Conservation (phyloP, 768 basidiomycete genomes). For the Russula lepida region DNA sequence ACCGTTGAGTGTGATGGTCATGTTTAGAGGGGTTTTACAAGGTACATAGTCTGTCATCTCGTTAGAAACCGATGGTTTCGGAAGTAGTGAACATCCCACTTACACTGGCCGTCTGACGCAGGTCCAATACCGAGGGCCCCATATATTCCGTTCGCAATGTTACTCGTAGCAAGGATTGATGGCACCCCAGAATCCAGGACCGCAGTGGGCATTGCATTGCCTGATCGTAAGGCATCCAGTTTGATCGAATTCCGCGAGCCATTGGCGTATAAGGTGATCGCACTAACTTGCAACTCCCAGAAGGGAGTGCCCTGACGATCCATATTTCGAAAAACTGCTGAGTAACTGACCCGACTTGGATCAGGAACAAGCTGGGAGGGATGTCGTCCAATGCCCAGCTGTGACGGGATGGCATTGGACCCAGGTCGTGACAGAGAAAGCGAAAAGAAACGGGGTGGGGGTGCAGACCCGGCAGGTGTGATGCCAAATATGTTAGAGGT, state of each 20-base stretch:
- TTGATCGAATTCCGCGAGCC: slow-evolving; percentile 34
- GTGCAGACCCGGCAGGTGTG: slow-evolving; percentile 43
- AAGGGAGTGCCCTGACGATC: slow-evolving; percentile 35
- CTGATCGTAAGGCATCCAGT: slow-evolving; percentile 35
- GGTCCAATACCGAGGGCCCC: slow-evolving; percentile 61
- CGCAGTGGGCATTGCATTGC: slow-evolving; percentile 44
- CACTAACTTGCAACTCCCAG: slow-evolving; percentile 55
- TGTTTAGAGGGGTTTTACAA: slow-evolving; percentile 61
- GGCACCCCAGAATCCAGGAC: slow-evolving; percentile 71
- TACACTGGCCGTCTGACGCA: slow-evolving; percentile 54
- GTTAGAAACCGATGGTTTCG: slow-evolving; percentile 9
- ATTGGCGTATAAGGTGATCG: slow-evolving; percentile 52
- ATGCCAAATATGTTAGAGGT: slow-evolving; percentile 67
- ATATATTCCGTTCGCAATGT: slow-evolving; percentile 67
- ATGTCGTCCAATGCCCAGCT: slow-evolving; percentile 64
- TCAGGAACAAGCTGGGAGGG: slow-evolving; percentile 45
- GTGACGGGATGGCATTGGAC: slow-evolving; percentile 43
- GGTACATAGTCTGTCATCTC: slow-evolving; percentile 56
- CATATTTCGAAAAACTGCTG: slow-evolving; percentile 34
- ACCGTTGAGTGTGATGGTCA: slow-evolving; percentile 57
- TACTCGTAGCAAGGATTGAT: slow-evolving; percentile 49
- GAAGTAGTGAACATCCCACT: slow-evolving; percentile 24
- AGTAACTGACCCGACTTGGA: slow-evolving; percentile 45
- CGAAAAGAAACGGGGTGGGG: slow-evolving; percentile 56
- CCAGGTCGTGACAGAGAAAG: slow-evolving; percentile 64